Conservation (phyloP, 2,329 filamentous ascomycete genomes). For the Botrytis fabae region DNA sequence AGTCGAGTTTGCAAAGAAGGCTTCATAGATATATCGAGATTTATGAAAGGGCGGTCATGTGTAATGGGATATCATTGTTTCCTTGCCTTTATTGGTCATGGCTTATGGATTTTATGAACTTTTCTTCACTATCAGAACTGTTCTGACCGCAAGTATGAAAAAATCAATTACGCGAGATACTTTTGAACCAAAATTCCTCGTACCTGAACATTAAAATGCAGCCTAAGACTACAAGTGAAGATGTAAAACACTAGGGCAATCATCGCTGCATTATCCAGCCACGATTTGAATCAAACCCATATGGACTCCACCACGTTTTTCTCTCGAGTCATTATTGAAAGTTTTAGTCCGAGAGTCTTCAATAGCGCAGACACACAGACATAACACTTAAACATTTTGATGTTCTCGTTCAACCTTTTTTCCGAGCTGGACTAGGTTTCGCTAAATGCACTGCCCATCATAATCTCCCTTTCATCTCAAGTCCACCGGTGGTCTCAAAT, state of each 20-base stretch:
- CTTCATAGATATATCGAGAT: slow-evolving; percentile 38
- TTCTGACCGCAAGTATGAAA: slow-evolving; percentile 2
- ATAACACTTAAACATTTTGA: not conserved
- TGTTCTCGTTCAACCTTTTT: not conserved
- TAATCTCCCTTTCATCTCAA: not conserved
- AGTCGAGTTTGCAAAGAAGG: slow-evolving; percentile 85
- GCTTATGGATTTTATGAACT: slow-evolving; percentile 7
- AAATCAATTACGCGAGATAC: slow-evolving; percentile 12
- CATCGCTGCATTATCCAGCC: not conserved
- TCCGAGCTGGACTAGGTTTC: not conserved
- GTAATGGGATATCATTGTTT: slow-evolving; percentile 23
- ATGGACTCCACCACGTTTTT: not conserved
- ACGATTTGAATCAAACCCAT: not conserved
- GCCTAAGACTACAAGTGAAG: not conserved
- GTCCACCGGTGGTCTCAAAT: not conserved
- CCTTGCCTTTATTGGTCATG: not conserved
- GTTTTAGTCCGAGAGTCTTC: slow-evolving; percentile 11
- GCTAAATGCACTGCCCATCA: not conserved
- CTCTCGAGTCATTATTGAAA: not conserved
- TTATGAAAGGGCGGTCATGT: slow-evolving; percentile 3
- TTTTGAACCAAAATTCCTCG: not conserved
- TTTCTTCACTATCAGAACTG: not conserved
- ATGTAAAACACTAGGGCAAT: not conserved
- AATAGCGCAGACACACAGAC: slow-evolving; percentile 10
- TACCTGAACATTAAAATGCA: not conserved